Conservation (phyloP, 495 filamentous ascomycete species). For the Neurospora sp. region DNA sequence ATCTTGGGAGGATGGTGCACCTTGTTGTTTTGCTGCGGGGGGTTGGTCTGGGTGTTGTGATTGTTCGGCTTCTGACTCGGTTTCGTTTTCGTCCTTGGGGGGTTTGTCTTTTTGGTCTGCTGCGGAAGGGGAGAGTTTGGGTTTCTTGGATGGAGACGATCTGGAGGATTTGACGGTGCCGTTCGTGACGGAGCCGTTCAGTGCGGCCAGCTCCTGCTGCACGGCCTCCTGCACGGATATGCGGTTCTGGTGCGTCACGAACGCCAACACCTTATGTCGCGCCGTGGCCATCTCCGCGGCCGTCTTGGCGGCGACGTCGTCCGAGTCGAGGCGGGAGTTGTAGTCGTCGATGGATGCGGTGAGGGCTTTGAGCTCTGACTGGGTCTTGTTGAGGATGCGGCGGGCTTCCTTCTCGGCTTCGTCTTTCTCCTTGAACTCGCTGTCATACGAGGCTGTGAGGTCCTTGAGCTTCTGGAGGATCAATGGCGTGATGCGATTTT, state of each 20-base stretch:
- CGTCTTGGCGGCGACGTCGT: constrained; percentile 32
- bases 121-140: background rate
- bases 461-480: constrained; percentile 47
- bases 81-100: background rate
- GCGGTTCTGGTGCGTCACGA: constrained; percentile 32
- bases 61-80: background rate
- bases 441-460: constrained; percentile 48
- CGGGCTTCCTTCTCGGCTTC: constrained; percentile 46
- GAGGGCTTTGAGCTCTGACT: constrained; percentile 43
- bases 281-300: constrained; percentile 22
- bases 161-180: constrained; percentile 5
- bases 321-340: constrained; percentile 30
- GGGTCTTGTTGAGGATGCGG: constrained; percentile 42
- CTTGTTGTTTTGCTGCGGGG: background rate
- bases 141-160: background rate
- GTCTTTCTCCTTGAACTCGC: constrained; percentile 49
- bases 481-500: constrained; percentile 44
- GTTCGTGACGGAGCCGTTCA: constrained; percentile 12
- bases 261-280: constrained; percentile 27
- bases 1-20: background rate
- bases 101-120: background rate
- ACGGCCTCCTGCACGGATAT: constrained; percentile 27
- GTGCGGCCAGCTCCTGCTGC: constrained; percentile 19
- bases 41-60: too few species aligned
- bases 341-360: constrained; percentile 39